Conservation (phyloP, 257 asterid species). For the Penstemon barbatus region DNA sequence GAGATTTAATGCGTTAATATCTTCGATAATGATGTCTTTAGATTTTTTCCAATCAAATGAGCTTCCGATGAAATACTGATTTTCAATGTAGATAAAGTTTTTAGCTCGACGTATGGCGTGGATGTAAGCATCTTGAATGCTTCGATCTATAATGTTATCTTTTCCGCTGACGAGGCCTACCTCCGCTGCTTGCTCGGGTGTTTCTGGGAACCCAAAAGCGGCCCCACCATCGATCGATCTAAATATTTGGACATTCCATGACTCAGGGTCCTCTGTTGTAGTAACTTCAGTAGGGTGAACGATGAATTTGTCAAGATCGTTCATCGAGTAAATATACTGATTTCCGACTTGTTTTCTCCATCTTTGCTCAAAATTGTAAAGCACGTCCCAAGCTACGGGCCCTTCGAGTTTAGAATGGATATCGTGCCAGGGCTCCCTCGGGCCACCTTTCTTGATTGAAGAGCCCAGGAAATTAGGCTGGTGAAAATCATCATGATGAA, state of each 20-base stretch:
- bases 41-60: conserved; percentile 68
- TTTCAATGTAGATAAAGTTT: conserved; percentile 81
- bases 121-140: conserved; percentile 89
- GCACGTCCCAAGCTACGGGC: conserved; percentile 90
- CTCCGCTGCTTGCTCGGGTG: conserved; percentile 47
- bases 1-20: conserved; percentile 66
- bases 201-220: conserved; percentile 53
- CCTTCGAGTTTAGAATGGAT: conserved; percentile 83
- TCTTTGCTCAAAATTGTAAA: conserved; percentile 87
- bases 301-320: conserved; percentile 46
- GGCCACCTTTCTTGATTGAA: conserved; percentile 73
- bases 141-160: conserved; percentile 61
- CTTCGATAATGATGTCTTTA: conserved; percentile 39
- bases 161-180: conserved; percentile 68
- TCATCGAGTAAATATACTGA: conserved; percentile 37
- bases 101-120: conserved; percentile 84
- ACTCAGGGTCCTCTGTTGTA: conserved; percentile 45
- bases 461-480: conserved; percentile 87
- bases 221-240: conserved; percentile 89
- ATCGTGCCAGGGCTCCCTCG: conserved; percentile 98
- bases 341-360: conserved; percentile 71
- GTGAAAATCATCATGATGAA: conserved; percentile 73
- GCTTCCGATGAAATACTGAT: conserved; percentile 88
- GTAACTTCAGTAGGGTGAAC: conserved; percentile 44
- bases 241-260: conserved; percentile 83